Evolutionary conservation across 192 early-diverging fungal species (phyloP).

Genomic region (Polychytrium aggregatum): DNA sequence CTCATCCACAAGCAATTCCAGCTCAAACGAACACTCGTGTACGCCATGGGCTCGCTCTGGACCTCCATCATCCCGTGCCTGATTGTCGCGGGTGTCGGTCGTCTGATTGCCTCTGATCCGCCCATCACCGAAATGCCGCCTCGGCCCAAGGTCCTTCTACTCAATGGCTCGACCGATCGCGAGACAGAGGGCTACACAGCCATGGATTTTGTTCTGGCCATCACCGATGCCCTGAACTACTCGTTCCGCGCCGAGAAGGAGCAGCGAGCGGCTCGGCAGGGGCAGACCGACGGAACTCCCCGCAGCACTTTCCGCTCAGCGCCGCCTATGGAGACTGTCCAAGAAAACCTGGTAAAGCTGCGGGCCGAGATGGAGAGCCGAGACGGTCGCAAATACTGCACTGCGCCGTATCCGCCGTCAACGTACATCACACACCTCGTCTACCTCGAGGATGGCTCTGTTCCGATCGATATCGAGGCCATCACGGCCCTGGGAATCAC

Average conservation of each 20-base stretch:
- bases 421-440: constrained; percentile 36
- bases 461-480: constrained; percentile 16
- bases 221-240: constrained; percentile 56
- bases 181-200: constrained; percentile 61
- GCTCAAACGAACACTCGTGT: constrained; percentile 44
- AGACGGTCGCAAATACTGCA: constrained; percentile 14
- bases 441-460: constrained; percentile 25
- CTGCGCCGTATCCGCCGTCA: constrained; percentile 21
- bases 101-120: constrained; percentile 39
- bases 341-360: too few relatives aligned
- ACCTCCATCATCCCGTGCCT: constrained; percentile 64
- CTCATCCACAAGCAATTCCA: constrained; percentile 37
- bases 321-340: too few relatives aligned
- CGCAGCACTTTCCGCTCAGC: too few relatives aligned
- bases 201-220: constrained; percentile 55
- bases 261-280: background rate
- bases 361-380: constrained; percentile 9
- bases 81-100: constrained; percentile 55
- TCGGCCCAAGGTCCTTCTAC: constrained; percentile 47
- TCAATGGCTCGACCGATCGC: constrained; percentile 59
- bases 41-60: constrained; percentile 64
- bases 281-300: constrained; percentile 4
- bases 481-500: constrained; percentile 27
- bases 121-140: background rate
- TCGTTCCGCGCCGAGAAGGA: constrained; percentile 17